Conservation (phyloP, 2,329 filamentous ascomycete genomes). For the Aureobasidium melanogenum region DNA sequence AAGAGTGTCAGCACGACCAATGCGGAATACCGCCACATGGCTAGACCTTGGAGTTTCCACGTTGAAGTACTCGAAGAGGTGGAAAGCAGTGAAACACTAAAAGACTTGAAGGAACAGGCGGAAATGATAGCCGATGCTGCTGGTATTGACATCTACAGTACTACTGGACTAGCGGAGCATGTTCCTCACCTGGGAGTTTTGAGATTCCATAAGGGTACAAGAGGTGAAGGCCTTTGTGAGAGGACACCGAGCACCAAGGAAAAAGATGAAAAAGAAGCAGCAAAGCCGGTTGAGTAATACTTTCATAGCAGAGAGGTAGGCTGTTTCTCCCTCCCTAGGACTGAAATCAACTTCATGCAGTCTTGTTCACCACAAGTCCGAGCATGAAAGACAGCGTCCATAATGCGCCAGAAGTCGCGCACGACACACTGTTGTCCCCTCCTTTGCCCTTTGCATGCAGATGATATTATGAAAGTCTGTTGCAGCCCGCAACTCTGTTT, state of each 20-base stretch:
- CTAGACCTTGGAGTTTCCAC: neutral
- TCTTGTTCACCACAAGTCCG: neutral
- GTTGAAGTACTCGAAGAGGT: neutral
- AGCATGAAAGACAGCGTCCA: neutral
- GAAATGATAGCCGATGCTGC: conserved; percentile 22
- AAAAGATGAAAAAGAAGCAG: neutral
- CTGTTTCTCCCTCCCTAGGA: neutral
- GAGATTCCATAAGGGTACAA: conserved; percentile 16
- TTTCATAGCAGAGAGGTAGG: neutral
- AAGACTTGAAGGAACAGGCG: conserved; percentile 18
- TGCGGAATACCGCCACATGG: neutral
- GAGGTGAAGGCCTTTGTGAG: neutral
- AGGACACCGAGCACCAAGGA: neutral
- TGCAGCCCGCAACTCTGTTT: neutral
- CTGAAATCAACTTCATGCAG: neutral
- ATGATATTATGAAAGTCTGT: neutral
- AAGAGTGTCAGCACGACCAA: neutral
- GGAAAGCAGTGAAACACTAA: conserved; percentile 1
- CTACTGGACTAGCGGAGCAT: conserved; percentile 5
- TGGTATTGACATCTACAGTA: conserved; percentile 21
- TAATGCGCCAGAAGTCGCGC: neutral
- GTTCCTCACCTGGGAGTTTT: conserved; percentile 15
- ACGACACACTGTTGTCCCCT: neutral
- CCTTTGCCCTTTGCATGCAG: neutral
- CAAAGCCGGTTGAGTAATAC: neutral